Evolutionary conservation across 2,329 filamentous ascomycete species (phyloP), one percentile per base, ranked within the genome.

Genomic region (Pseudohalonectria lignicola): DNA sequence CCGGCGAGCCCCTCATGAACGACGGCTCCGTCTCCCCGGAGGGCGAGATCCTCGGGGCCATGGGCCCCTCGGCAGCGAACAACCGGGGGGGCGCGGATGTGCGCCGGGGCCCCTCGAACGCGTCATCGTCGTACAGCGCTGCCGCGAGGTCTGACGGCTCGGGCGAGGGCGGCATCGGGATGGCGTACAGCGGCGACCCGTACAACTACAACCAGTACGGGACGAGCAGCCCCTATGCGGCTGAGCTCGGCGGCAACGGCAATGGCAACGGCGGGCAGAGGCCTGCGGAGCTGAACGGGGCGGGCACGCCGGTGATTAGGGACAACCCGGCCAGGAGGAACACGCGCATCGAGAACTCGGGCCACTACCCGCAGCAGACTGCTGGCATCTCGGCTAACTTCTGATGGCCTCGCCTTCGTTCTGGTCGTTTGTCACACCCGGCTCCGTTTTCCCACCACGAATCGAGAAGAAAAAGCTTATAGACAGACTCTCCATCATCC

Each of bases 321-420:
- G 92, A 98, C 57, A 92, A 96, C 47, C 82, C 83, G 45, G 92
- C 92, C 20, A 72, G 92, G 49, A 77, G 92, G 47, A 95, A 95
- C 63, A 95, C 92, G 11, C 78, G 88, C 44, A 96, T 98, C 53
- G 88, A 96, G 64, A 94, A 82, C 55, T 82, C 86, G 3, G 76
- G 84, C 32, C 84, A 92, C 45, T 93, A 85, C 52, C 88, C 90
- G 10, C 86, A 93, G 54, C 87, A 94, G 65, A 94, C 85, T 51
- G 86, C 86, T 29, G 92, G 92, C 42, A 95, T 98, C 52, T 85
- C 92, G 23, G 92, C 96, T 62, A 98, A 98, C 61, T 98, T 98
- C 53, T 96, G 75, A 58, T 34, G 4, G 3, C 9, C 18, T 15
- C 15, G 21, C 6, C 33, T 23, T 35, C 21, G 21, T 18, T 17